These are phyloP conservation scores for Clitoria ternatea DNA, from an alignment of 306 rosid species.

Conservation along the genomic window DNA sequence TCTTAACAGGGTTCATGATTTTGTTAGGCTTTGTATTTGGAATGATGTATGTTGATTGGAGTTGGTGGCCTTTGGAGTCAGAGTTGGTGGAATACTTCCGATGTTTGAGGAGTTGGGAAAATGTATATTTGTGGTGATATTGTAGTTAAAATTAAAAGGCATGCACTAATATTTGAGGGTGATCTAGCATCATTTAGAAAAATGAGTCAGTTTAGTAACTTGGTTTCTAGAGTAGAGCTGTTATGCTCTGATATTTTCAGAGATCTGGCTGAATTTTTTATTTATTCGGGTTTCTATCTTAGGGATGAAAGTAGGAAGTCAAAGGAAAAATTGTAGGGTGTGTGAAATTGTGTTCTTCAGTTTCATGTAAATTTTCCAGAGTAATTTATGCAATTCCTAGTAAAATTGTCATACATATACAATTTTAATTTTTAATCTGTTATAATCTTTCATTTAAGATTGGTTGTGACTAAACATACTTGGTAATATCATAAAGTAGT, in stretches of 20 bases:
- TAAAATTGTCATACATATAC: not conserved
- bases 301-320: no score
- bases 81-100: not conserved
- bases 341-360: not conserved
- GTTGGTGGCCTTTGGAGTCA: conserved; percentile 10
- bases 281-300: not conserved
- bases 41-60: not conserved
- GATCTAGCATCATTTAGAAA: not conserved
- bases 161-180: not conserved
- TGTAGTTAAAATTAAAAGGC: not conserved
- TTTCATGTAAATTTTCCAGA: not conserved
- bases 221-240: not conserved
- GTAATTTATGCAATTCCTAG: not conserved
- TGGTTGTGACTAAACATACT: not conserved
- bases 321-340: not conserved
- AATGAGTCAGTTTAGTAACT: not conserved
- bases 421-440: not conserved
- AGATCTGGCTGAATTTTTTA: not conserved
- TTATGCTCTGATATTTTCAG: not conserved
- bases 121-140: not conserved
- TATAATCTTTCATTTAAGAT: no score
- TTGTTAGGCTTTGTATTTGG: conserved; percentile 21
- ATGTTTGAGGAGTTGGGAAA: conserved; percentile 14
- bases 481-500: not conserved
- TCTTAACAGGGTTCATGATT: not conserved